Evolutionary conservation across 768 basidiomycete species (phyloP).

Genomic region (Lenzites betulinus): DNA sequence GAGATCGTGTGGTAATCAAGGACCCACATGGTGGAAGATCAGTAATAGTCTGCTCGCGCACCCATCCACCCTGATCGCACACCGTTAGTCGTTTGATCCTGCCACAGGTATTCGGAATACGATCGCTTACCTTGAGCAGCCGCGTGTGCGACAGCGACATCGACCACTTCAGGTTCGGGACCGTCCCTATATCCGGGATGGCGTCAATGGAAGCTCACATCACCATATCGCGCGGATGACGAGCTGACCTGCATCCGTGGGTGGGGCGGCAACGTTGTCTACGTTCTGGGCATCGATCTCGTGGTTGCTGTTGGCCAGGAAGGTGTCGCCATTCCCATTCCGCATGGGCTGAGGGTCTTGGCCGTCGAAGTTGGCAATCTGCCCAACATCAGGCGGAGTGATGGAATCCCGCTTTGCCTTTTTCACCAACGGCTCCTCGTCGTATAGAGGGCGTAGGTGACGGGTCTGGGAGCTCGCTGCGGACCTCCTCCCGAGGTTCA

Average conservation of each 20-base stretch:
- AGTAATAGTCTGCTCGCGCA: constrained; percentile 31
- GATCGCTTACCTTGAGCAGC: constrained; percentile 21
- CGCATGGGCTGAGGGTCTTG: constrained; percentile 27
- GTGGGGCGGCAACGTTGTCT: constrained; percentile 29
- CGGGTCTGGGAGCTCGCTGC: constrained; percentile 21
- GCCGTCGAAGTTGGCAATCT: constrained; percentile 25
- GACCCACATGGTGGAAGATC: constrained; percentile 31
- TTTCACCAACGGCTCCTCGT: constrained; percentile 3
- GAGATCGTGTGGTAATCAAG: not conserved
- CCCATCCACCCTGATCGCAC: constrained; percentile 28
- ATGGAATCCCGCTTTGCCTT: constrained; percentile 24
- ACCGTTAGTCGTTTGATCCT: not conserved
- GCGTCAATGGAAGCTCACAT: constrained; percentile 13
- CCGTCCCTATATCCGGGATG: constrained; percentile 20
- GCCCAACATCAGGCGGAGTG: constrained; percentile 26
- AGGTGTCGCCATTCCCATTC: constrained; percentile 23
- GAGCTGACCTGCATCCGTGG: constrained; percentile 26
- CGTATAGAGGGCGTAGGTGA: constrained; percentile 24
- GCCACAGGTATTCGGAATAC: not conserved
- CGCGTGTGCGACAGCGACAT: constrained; percentile 31
- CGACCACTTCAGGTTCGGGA: constrained; percentile 31
- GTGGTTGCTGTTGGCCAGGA: constrained; percentile 26
- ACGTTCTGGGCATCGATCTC: constrained; percentile 28
- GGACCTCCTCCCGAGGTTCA: constrained; percentile 22
- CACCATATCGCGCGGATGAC: not conserved